Evolutionary conservation across 805 yeast genomes (phyloP).

Genomic region (Clavispora asparagi): DNA sequence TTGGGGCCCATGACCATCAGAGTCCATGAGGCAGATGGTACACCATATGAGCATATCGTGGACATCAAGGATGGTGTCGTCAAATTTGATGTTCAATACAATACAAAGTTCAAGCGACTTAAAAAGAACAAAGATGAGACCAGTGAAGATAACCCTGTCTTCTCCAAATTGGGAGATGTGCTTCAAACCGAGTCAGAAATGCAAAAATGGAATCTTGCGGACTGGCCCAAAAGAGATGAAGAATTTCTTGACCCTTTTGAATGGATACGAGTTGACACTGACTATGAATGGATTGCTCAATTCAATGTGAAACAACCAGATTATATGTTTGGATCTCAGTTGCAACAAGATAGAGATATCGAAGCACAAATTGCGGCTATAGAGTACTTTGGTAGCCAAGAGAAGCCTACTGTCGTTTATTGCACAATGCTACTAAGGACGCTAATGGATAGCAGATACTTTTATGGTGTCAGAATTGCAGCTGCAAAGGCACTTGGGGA

Average conservation of each 20-base stretch:
- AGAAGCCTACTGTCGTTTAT: slow-evolving; percentile 56
- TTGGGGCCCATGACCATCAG: slow-evolving; percentile 96
- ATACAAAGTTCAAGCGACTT: slow-evolving; percentile 83
- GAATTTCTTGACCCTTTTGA: slow-evolving; percentile 87
- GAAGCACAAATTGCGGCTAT: slow-evolving; percentile 91
- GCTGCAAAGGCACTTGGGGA: slow-evolving; percentile 77
- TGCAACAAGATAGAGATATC: slow-evolving; percentile 92
- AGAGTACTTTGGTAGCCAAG: slow-evolving; percentile 57
- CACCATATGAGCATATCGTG: slow-evolving; percentile 97
- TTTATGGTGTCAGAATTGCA: slow-evolving; percentile 80
- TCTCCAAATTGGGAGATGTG: slow-evolving; percentile 69
- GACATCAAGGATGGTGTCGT: slow-evolving; percentile 81
- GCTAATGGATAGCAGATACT: slow-evolving; percentile 76
- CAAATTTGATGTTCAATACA: slow-evolving; percentile 89
- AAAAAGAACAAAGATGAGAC: slow-evolving; percentile 54
- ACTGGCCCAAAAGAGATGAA: slow-evolving; percentile 66
- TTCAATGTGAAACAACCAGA: slow-evolving; percentile 83
- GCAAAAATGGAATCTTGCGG: slow-evolving; percentile 66
- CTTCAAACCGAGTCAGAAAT: slow-evolving; percentile 57
- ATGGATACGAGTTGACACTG: slow-evolving; percentile 98
- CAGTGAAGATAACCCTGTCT: slow-evolving; percentile 29
- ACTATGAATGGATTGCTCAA: slow-evolving; percentile 92
- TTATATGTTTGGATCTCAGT: slow-evolving; percentile 89
- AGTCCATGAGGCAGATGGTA: slow-evolving; percentile 97
- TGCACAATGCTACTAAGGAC: slow-evolving; percentile 79